Percentiles rank a stretch among this genome's conserved stretches.
Conservation (phyloP, 208 protist genomes). For the Acanthamoeba royreba region DNA sequence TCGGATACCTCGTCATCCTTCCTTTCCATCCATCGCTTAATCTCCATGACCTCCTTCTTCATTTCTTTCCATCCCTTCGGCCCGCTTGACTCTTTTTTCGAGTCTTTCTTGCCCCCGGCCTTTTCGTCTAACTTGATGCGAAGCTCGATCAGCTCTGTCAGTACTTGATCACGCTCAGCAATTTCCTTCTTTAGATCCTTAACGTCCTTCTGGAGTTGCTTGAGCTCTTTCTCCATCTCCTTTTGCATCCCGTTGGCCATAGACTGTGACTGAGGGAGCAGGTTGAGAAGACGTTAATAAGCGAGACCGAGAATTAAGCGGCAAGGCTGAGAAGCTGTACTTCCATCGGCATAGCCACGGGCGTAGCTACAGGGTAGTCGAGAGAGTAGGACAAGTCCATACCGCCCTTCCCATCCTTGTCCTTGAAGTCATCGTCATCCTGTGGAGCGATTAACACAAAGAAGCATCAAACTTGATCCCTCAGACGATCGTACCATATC, state of each 20-base stretch:
- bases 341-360: not conserved
- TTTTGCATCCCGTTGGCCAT: not conserved
- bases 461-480: too few species aligned
- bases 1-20: not conserved
- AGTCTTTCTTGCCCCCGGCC: not conserved
- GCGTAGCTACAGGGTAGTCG: slow-evolving; percentile 4
- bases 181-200: slow-evolving; percentile 3
- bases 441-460: too few species aligned
- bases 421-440: not conserved
- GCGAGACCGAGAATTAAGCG: too few species aligned
- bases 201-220: not conserved
- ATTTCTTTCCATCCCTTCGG: not conserved
- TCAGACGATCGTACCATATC: not conserved
- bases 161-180: not conserved
- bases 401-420: not conserved
- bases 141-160: not conserved
- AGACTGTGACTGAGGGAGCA: not conserved
- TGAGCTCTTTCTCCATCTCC: slow-evolving; percentile 39
- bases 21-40: not conserved
- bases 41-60: not conserved
- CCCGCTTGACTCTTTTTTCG: not conserved
- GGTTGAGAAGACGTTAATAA: too few species aligned
- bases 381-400: slow-evolving; percentile 8
- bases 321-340: too few species aligned
- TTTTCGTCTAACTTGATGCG: not conserved